phyloP scores from a whole-genome alignment of 768 basidiomycete genomes.

The Agaricus blazei region DNA sequence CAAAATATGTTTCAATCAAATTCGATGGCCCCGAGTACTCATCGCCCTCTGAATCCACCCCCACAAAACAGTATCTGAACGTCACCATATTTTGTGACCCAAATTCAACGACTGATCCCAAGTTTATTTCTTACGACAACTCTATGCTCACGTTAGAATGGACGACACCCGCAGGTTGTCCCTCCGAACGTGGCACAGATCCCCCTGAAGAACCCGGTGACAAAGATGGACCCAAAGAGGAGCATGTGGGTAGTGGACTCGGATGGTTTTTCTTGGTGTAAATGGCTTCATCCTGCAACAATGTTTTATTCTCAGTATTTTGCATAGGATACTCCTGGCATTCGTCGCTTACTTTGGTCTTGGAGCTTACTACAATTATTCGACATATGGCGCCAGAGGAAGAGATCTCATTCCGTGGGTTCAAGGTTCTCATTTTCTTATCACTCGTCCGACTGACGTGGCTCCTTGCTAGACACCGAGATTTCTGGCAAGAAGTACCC shows the following conservation, averaged over 20 bases:
- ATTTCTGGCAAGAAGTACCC: slow-evolving; percentile 88
- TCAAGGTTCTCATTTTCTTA: not conserved
- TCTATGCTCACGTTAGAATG: slow-evolving; percentile 54
- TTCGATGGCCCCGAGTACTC: slow-evolving; percentile 64
- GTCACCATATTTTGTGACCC: slow-evolving; percentile 56
- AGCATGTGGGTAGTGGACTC: slow-evolving; percentile 64
- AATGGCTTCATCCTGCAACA: slow-evolving; percentile 21
- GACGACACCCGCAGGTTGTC: slow-evolving; percentile 58
- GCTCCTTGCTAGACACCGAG: slow-evolving; percentile 58
- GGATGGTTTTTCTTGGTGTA: slow-evolving; percentile 88
- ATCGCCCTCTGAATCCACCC: slow-evolving; percentile 30
- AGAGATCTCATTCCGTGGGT: slow-evolving; percentile 81
- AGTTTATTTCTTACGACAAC: slow-evolving; percentile 58
- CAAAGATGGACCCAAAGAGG: slow-evolving; percentile 23
- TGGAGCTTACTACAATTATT: slow-evolving; percentile 86
- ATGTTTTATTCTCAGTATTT: not conserved
- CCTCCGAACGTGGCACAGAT: slow-evolving; percentile 22
- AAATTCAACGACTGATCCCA: slow-evolving; percentile 36
- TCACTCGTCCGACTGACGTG: slow-evolving; percentile 8
- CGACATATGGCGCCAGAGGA: slow-evolving; percentile 81
- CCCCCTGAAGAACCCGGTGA: slow-evolving; percentile 25
- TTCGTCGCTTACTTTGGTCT: slow-evolving; percentile 67
- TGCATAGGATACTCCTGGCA: slow-evolving; percentile 54
- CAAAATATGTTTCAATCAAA: slow-evolving; percentile 48
- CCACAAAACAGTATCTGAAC: slow-evolving; percentile 53